Percentiles rank a stretch among this genome's conserved stretches.
Conservation (phyloP, 2,329 filamentous ascomycete genomes). For the Aureobasidium sp. region DNA sequence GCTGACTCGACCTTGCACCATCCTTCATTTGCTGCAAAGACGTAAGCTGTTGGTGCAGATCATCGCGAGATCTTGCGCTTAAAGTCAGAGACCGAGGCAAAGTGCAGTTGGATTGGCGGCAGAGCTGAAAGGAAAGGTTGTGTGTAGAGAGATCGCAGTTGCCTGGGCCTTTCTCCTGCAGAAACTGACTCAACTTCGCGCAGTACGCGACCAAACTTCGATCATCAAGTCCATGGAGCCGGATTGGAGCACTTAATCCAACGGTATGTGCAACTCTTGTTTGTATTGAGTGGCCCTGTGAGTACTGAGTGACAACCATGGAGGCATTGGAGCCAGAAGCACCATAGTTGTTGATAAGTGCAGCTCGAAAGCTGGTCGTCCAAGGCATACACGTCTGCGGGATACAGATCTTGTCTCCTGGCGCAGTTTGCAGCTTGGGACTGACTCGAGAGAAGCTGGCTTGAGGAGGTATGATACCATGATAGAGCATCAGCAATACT, state of each 20-base stretch:
- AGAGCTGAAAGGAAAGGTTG: too few species aligned
- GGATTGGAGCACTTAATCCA: too few species aligned
- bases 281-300: neutral
- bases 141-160: too few species aligned
- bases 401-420: too few species aligned
- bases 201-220: too few species aligned
- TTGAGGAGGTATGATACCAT: constrained; percentile 58
- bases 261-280: too few species aligned
- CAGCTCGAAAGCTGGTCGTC: constrained; percentile 20
- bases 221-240: neutral
- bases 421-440: constrained; percentile 49
- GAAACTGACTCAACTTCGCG: too few species aligned
- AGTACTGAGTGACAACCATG: neutral
- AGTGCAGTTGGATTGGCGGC: too few species aligned
- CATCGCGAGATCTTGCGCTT: neutral
- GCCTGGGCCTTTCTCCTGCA: too few species aligned
- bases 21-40: neutral
- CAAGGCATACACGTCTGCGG: too few species aligned
- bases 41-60: neutral
- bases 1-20: neutral
- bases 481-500: constrained; percentile 57
- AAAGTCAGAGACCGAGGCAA: too few species aligned
- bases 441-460: constrained; percentile 24
- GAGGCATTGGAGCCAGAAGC: constrained; percentile 32
- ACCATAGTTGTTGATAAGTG: constrained; percentile 62